Base-by-base conservation (phyloP, 2,329 filamentous ascomycete genomes). In the Alternaria metachromatica region DNA sequence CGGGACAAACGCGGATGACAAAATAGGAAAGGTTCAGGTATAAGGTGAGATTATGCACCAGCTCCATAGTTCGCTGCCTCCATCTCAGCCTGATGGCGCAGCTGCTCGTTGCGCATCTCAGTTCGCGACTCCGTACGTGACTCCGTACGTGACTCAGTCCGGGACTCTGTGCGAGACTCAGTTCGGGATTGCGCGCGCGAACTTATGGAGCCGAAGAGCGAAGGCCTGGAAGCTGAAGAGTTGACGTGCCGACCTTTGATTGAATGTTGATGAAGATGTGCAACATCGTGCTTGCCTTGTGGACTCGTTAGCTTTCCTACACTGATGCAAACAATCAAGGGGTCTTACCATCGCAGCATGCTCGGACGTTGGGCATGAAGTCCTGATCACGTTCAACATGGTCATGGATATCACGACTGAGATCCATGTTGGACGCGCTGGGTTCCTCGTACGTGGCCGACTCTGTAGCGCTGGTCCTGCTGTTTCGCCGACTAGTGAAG, bases 271-370 rank as follows among this genome's bases (percentile, higher is more conserved):
- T 79, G 76, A 33, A 86, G 74, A 23, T 83, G 82, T 26, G 80
- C 84, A 41, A 86, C 84, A 65, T 86, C 83, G 66, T 86, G 84
- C 77, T 83, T 84, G 51, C 84, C 84, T 72, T 41, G 15, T 56
- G 8, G 9, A 63, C 8, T 37, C 21, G 65, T 72, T 70, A 73
- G 70, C 41, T 25, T 55, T 58, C 53, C 63, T 33, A 56, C 55
- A 46, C 41, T 20, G 48, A 13, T 53, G 51, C 41, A 57, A 63
- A 56, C 53, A 61, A 18, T 57, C 53, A 61, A 18, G 21, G 12
- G 56, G 8, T 84, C 90, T 87, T 86, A 95, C 94, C 96, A 87
- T 98, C 96, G 81, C 96, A 99, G 83, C 96, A 99, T 63, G 95
- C 94, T 77, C 96, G 87, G 68, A 99, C 96, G 79, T 99, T 97